A percentile compares a stretch with the other conserved stretches of the same genome.
Evolutionary conservation across 2,329 filamentous ascomycete genomes (phyloP).

Genomic region (Epichloe typhina): DNA sequence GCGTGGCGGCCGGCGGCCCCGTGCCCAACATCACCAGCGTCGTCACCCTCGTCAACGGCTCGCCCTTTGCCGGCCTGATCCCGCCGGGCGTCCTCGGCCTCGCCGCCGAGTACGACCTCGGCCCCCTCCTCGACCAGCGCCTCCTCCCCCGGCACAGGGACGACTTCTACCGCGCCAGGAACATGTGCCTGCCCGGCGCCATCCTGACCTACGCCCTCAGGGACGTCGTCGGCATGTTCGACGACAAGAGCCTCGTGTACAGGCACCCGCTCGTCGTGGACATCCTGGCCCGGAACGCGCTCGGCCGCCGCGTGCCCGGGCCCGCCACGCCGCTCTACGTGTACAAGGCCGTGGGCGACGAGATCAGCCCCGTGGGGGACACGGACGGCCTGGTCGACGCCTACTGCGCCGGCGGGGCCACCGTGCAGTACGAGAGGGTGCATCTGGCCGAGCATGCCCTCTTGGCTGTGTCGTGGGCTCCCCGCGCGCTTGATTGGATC

Average conservation of each 20-base stretch:
- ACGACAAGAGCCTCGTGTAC: constrained; percentile 8
- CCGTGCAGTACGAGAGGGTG: background rate
- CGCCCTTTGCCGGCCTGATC: constrained; percentile 10
- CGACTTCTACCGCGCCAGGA: constrained; percentile 17
- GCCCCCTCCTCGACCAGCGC: constrained; percentile 7
- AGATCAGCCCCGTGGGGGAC: background rate
- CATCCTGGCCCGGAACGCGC: background rate
- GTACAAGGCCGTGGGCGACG: background rate
- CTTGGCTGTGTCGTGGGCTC: background rate
- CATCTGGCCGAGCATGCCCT: too few relatives aligned
- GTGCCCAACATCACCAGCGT: constrained; percentile 1
- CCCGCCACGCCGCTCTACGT: background rate
- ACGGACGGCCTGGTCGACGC: background rate
- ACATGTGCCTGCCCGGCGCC: constrained; percentile 14
- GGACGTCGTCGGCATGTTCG: constrained; percentile 28
- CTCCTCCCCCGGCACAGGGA: constrained; percentile 11
- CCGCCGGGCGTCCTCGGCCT: constrained; percentile 12
- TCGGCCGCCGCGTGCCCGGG: background rate
- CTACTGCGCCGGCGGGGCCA: background rate
- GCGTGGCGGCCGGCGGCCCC: constrained; percentile 6
- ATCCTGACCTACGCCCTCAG: constrained; percentile 6
- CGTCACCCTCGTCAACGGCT: constrained; percentile 9
- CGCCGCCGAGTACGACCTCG: constrained; percentile 10
- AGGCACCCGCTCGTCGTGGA: background rate
- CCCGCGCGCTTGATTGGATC: background rate